Percentiles rank a stretch among this genome's conserved stretches.
Conservation (phyloP, 768 basidiomycete species). For the Suillus sp. region DNA sequence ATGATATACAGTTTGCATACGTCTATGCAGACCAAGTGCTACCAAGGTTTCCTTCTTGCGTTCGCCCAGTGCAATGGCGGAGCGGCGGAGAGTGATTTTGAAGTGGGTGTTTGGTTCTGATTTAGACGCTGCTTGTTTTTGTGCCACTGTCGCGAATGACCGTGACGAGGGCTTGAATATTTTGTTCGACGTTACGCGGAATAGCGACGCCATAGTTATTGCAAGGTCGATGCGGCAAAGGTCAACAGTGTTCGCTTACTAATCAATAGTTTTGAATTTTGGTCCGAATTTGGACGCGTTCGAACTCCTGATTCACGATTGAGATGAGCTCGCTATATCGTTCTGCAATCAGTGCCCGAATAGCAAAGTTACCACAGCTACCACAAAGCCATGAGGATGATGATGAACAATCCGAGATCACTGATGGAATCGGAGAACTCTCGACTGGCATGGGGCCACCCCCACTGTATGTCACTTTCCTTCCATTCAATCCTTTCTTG, state of each 20-base stretch:
- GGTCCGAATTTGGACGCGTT: conserved; percentile 1
- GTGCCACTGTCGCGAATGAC: conserved; percentile 12
- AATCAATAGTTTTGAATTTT: not conserved
- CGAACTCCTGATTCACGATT: conserved; percentile 9
- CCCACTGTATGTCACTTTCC: conserved; percentile 49
- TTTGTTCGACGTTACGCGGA: conserved; percentile 9
- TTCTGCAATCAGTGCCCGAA: conserved; percentile 73
- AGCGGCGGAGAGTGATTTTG: conserved; percentile 87
- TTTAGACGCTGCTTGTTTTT: conserved; percentile 2
- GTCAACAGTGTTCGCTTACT: not conserved
- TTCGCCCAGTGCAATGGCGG: conserved; percentile 79
- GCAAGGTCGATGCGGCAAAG: not conserved
- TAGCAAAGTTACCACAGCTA: conserved; percentile 72
- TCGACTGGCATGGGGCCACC: conserved; percentile 65
- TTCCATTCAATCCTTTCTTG: conserved; percentile 20
- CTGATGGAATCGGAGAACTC: conserved; percentile 61
- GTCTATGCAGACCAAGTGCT: conserved; percentile 81
- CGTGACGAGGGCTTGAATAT: conserved; percentile 18
- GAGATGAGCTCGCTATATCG: conserved; percentile 74
- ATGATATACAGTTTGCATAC: conserved; percentile 86
- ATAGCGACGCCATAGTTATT: conserved; percentile 18
- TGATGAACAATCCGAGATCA: conserved; percentile 50
- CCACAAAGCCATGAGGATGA: conserved; percentile 48
- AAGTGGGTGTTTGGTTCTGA: conserved; percentile 63
- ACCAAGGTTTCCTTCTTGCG: conserved; percentile 71